phyloP scores from a whole-genome alignment of 2,329 filamentous ascomycete species.

The Scytalidium lignicola region DNA sequence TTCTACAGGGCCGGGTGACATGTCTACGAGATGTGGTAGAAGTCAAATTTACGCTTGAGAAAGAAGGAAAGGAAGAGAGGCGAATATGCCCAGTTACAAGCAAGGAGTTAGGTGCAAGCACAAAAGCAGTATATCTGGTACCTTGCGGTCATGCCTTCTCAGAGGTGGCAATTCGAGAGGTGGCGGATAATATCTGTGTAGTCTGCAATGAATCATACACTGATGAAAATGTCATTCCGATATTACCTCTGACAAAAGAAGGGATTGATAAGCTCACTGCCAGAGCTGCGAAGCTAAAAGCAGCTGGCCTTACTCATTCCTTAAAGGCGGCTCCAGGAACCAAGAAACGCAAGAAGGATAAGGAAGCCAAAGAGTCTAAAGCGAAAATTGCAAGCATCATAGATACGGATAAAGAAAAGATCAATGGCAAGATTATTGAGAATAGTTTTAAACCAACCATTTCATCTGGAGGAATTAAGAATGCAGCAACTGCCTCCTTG shows the following conservation, averaged over 20 bases:
- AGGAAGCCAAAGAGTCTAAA: constrained; percentile 32
- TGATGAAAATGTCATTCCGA: constrained; percentile 71
- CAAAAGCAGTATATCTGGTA: constrained; percentile 82
- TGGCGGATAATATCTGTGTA: constrained; percentile 58
- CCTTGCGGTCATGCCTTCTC: constrained; percentile 95
- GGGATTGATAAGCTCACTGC: constrained; percentile 65
- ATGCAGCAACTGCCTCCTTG: constrained; percentile 76
- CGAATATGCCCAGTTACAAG: constrained; percentile 85
- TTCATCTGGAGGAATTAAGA: constrained; percentile 66
- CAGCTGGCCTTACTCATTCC: constrained; percentile 74
- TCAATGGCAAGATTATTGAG: constrained; percentile 18
- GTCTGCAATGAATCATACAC: constrained; percentile 75
- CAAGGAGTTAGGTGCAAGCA: constrained; percentile 74
- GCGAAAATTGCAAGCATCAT: constrained; percentile 12
- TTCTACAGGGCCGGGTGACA: constrained; percentile 61
- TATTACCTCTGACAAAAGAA: constrained; percentile 65
- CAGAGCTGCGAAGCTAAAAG: constrained; percentile 63
- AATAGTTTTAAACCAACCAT: constrained; percentile 16
- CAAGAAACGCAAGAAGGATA: constrained; percentile 71
- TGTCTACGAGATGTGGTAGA: constrained; percentile 82
- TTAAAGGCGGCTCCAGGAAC: constrained; percentile 71
- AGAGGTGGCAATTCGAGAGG: constrained; percentile 76
- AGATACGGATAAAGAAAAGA: constrained; percentile 19
- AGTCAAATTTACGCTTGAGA: constrained; percentile 61
- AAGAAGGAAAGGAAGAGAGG: constrained; percentile 43